phyloP scores from a whole-genome alignment of 1,139 yeast species.

The Lodderomyces elongisporus region DNA sequence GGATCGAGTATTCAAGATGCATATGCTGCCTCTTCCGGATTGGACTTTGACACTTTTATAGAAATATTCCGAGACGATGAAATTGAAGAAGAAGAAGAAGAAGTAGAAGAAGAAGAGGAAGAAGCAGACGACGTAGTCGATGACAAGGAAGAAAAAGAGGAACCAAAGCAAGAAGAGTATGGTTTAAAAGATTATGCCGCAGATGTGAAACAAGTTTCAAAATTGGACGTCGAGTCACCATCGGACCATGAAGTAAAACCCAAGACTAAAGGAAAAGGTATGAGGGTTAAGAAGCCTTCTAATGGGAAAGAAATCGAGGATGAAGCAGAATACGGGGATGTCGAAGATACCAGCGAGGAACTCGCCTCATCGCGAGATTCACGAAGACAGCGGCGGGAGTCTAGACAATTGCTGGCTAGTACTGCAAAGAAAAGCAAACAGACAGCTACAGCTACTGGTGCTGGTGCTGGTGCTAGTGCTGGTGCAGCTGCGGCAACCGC shows the following conservation, averaged over 20 bases:
- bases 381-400: conserved; percentile 1
- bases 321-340: conserved; percentile 6
- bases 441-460: not conserved
- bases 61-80: conserved; percentile 23
- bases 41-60: conserved; percentile 38
- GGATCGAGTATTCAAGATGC: conserved; percentile 25
- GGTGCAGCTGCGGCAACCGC: conserved; percentile 1
- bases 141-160: conserved; percentile 3
- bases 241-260: not conserved
- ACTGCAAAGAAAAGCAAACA: conserved; percentile 8
- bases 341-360: conserved; percentile 4
- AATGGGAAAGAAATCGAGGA: conserved; percentile 4
- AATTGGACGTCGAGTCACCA: not conserved
- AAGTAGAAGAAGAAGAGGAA: conserved; percentile 22
- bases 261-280: not conserved
- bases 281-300: conserved; percentile 1
- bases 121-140: conserved; percentile 10
- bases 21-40: conserved; percentile 34
- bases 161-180: conserved; percentile 17
- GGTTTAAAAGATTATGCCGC: conserved; percentile 12
- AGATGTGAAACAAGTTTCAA: conserved; percentile 3
- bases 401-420: not conserved
- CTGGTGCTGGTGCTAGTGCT: no score
- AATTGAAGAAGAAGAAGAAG: conserved; percentile 26
- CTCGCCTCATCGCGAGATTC: not conserved